Evolutionary conservation across 345 rosid species (phyloP), one percentile per base, ranked within the genome.

Genomic region (Lepidium aucheri): DNA sequence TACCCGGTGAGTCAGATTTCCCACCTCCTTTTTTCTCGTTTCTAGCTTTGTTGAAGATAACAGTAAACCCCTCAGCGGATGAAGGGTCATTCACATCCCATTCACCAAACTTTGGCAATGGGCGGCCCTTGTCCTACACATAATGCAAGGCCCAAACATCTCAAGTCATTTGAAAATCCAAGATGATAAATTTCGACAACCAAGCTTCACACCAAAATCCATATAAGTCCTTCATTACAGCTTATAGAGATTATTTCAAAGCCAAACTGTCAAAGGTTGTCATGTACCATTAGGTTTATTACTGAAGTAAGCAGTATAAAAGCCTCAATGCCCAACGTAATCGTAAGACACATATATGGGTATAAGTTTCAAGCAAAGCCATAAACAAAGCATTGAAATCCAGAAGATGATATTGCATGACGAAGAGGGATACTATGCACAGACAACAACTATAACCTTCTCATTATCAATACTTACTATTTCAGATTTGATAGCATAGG

Each of bases 51-150:
- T 82, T 80, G 82, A 82, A 82, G 68, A 82, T 78, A 57, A 82
- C 82, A 4, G 86, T 82, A 50, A 75, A 82, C 34, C 84, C 86
- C 72, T 82, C 86, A 42, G 86, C 86, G 4, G 86, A 80, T 35
- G 86, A 52, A 40, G 86, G 86, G 67, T 82, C 84, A 49, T 80
- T 82, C 20, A 82, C 84, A 76, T 82, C 82, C 86, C 86, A 82
- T 62, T 82, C 86, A 15, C 86, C 86, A 65, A 82, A 82, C 78
- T 80, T 82, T 32, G 86, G 86, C 70, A 82, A 70, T 16, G 86
- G 82, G 8, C 67, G 78, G 55, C 82, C 84, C 73, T 78, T 80
- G 22, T 82, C 86, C 86, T 80, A 65, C 35, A 47, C 42, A 51
- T 9, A 73, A 60, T n/a, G 3, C 53, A 14, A 50, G 0, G 10